Evolutionary conservation across 2,329 filamentous ascomycete genomes (phyloP).

Genomic region (Botrytis sinoallii): DNA sequence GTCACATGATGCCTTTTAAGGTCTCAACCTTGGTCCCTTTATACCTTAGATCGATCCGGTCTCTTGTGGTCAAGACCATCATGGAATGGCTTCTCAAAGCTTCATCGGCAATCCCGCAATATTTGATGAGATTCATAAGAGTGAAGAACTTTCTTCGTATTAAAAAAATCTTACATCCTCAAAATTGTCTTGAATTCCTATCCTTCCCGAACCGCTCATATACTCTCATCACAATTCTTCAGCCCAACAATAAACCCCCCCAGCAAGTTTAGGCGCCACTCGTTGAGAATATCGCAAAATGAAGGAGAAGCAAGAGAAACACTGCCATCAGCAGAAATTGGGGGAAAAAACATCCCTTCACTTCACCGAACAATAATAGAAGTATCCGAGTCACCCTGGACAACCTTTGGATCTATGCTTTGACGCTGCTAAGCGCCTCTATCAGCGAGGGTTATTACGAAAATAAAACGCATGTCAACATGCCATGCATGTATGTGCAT

Average conservation of each 20-base stretch:
- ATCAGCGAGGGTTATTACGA: not conserved
- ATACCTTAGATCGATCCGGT: not conserved
- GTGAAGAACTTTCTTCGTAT: not conserved
- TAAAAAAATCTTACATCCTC: not conserved
- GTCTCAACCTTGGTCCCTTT: not conserved
- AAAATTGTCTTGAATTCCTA: constrained; percentile 2
- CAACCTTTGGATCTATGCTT: not conserved
- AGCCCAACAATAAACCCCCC: not conserved
- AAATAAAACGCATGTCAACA: not conserved
- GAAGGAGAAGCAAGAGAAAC: not conserved
- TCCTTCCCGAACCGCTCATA: not conserved
- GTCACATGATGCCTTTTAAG: not conserved
- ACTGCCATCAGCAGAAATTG: not conserved
- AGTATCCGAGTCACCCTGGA: constrained; percentile 1
- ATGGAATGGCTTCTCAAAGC: not conserved
- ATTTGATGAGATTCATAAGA: not conserved
- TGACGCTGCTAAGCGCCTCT: constrained; percentile 12
- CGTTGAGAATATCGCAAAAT: not conserved
- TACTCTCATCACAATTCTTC: not conserved
- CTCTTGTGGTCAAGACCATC: not conserved
- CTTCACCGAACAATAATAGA: not conserved
- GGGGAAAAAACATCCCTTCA: not conserved
- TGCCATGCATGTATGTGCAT: not conserved
- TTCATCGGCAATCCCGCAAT: not conserved
- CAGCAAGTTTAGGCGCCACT: constrained; percentile 5